Base-by-base conservation (phyloP, 768 basidiomycete species). In the Auricularia cornea region DNA sequence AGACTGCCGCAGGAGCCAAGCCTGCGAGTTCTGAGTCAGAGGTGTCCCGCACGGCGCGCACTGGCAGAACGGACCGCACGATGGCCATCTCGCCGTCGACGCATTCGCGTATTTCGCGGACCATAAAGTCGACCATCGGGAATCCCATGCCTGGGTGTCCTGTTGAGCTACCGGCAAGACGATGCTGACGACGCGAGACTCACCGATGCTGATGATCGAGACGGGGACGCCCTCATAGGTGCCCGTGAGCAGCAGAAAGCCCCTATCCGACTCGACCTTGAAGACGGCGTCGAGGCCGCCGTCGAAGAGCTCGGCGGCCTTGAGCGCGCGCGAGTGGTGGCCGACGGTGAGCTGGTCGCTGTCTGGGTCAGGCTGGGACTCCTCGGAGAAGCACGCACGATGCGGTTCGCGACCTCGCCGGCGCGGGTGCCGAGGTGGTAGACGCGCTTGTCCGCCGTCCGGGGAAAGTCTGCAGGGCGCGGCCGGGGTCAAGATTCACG, bases 41-140 rank as follows among this genome's bases (percentile, higher is more conserved):
- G 61, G 33, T 38, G 59, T 23, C 40, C 23, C 23, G 16, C 8
- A 20, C 3, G 26, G 20, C 4, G 16, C 48, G 29, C 11, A 57
- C n/a, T 26, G 8, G 10, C 40, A 41, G 20, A 29, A 41, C 72
- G 62, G 59, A 82, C 82, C 82, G 77, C 59, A 84, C 74, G 64
- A 83, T 76, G 60, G 81, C 72, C 78, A 83, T 78, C 63, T 83
- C 81, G 18, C 90, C 90, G 64, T 72, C 78, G 41, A 90, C 72
- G 67, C 86, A 86, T 72, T 92, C 91, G 65, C 90, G 80, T 29
- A 82, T 84, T 75, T 93, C 90, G 66, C 90, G 83, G 26, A 93
- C 82, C 71, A 92, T 90, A 75, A 92, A 93, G 73, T 93, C 91
- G 76, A 86, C 87, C 74, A 90, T 92, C 1, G 90, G 83, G 64